Conservation (phyloP, 345 rosid genomes). For the Kandelia obovata region DNA sequence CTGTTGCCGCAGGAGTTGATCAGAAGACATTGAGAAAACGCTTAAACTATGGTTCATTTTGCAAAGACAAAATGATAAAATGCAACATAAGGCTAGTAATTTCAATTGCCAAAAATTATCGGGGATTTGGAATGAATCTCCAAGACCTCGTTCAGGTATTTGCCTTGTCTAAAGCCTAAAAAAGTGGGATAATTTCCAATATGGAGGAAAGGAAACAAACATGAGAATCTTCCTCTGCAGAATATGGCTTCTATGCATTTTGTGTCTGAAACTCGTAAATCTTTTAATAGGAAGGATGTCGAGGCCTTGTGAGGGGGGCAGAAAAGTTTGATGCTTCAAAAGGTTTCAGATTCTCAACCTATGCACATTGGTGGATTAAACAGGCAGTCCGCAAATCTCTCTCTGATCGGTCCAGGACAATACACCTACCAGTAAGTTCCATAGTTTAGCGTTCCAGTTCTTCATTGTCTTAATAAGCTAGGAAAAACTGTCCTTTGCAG, state of each 20-base stretch:
- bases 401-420: constrained; percentile 80
- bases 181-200: neutral
- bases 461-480: constrained; percentile 1
- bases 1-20: constrained; percentile 85
- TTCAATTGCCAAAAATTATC: constrained; percentile 90
- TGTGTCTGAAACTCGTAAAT: constrained; percentile 11
- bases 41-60: constrained; percentile 53
- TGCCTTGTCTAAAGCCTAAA: constrained; percentile 6
- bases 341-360: constrained; percentile 95
- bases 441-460: constrained; percentile 2
- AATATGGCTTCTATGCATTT: neutral
- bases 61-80: constrained; percentile 94
- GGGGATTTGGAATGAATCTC: constrained; percentile 83
- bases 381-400: constrained; percentile 92
- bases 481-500: neutral
- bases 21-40: constrained; percentile 66
- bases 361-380: constrained; percentile 98
- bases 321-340: constrained; percentile 95
- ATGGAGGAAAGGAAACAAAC: neutral
- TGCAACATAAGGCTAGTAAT: constrained; percentile 93
- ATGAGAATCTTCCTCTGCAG: neutral
- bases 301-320: constrained; percentile 83
- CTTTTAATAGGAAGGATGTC: constrained; percentile 76
- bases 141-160: constrained; percentile 95
- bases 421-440: constrained; percentile 72